phyloP scores from a whole-genome alignment of 2,329 filamentous ascomycete genomes.

The Aspergillus ibericus region DNA sequence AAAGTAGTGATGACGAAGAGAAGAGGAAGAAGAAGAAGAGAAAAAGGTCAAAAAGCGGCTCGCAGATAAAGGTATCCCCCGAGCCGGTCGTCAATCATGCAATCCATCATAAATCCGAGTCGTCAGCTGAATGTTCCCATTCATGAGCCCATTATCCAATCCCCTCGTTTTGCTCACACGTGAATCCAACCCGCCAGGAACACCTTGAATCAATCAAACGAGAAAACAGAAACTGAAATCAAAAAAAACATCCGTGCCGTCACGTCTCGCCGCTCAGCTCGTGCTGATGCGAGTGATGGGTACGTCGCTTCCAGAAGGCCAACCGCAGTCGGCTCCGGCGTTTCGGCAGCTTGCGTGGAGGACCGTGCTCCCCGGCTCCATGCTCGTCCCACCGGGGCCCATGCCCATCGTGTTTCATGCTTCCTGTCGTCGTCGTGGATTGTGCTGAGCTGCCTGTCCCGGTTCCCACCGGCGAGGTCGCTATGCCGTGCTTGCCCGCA shows the following conservation, averaged over 20 bases:
- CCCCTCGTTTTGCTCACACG: slow-evolving; percentile 9
- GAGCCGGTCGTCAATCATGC: slow-evolving; percentile 32
- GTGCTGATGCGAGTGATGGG: slow-evolving; percentile 29
- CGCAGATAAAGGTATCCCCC: slow-evolving; percentile 14
- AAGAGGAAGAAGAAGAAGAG: slow-evolving; percentile 5
- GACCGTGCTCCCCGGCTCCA: slow-evolving; percentile 17
- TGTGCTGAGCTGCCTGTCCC: slow-evolving; percentile 29
- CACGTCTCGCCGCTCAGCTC: slow-evolving; percentile 37
- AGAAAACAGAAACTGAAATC: slow-evolving; percentile 12
- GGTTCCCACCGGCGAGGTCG: slow-evolving; percentile 21
- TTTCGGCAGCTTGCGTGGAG: slow-evolving; percentile 33
- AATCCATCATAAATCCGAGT: slow-evolving; percentile 28
- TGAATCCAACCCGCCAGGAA: slow-evolving; percentile 16
- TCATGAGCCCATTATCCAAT: slow-evolving; percentile 26
- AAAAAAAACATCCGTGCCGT: slow-evolving; percentile 11
- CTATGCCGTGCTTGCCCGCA: slow-evolving; percentile 24
- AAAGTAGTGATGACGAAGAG: neutral
- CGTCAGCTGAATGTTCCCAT: slow-evolving; percentile 26
- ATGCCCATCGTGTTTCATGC: slow-evolving; percentile 25
- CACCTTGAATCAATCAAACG: slow-evolving; percentile 13
- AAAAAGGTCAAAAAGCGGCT: slow-evolving; percentile 5
- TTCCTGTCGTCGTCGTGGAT: slow-evolving; percentile 30
- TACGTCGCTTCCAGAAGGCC: slow-evolving; percentile 44
- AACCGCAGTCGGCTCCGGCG: slow-evolving; percentile 41
- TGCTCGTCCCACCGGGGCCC: slow-evolving; percentile 23